Evolutionary conservation across 345 rosid species (phyloP).

Genomic region (Boechera divaricarpa): DNA sequence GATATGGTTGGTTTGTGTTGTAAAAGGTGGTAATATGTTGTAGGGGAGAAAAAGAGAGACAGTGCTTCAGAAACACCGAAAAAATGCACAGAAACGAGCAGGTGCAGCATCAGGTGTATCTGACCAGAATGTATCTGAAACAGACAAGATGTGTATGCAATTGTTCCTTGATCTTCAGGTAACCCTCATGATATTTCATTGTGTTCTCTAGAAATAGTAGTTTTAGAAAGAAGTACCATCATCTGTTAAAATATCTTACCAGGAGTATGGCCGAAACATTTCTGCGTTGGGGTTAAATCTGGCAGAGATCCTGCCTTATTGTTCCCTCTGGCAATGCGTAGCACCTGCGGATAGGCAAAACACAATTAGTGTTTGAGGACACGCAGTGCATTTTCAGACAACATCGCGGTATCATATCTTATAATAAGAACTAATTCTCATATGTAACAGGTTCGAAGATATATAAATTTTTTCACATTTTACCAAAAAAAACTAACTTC

Average conservation of each 20-base stretch:
- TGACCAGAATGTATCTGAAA: conserved; percentile 72
- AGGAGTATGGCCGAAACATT: conserved; percentile 89
- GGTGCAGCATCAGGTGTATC: conserved; percentile 84
- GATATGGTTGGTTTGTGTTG: not conserved
- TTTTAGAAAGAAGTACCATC: conserved; percentile 6
- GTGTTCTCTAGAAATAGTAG: conserved; percentile 10
- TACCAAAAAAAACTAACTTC: not conserved
- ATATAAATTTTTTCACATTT: too few species aligned
- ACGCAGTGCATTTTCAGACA: not conserved
- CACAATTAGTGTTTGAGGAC: conserved; percentile 50
- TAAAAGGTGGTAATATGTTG: conserved; percentile 11
- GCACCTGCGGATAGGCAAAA: conserved; percentile 76
- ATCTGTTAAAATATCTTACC: conserved; percentile 20
- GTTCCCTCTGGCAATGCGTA: conserved; percentile 87
- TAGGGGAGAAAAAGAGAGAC: conserved; percentile 88
- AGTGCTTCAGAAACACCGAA: conserved; percentile 80
- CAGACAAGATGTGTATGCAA: conserved; percentile 93
- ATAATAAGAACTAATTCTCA: not conserved
- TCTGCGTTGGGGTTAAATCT: conserved; percentile 73
- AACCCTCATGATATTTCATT: not conserved
- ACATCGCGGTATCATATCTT: not conserved
- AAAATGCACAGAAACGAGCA: conserved; percentile 83
- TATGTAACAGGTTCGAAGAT: too few species aligned
- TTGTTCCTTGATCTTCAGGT: conserved; percentile 96
- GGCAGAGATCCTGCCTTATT: conserved; percentile 62